A percentile compares a stretch with the other conserved stretches of the same genome.
Conservation (phyloP, 2,329 filamentous ascomycete species). For the Xylariomycetidae sp. region DNA sequence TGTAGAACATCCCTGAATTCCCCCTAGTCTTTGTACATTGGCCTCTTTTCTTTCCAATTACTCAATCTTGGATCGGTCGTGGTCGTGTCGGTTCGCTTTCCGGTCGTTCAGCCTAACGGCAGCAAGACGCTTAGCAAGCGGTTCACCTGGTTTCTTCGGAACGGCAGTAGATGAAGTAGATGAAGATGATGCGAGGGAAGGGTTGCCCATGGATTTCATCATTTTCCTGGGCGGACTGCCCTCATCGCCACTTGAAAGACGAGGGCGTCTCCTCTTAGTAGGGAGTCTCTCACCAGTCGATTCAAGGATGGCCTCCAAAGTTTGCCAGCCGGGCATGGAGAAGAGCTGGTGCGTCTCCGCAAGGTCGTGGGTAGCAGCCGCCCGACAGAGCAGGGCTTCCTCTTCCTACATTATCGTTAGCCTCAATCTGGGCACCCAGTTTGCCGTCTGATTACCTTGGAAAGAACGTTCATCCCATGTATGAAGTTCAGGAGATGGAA, state of each 20-base stretch:
- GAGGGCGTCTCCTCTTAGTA: slow-evolving; percentile 55
- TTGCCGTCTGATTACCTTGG: slow-evolving; percentile 57
- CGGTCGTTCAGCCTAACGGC: slow-evolving; percentile 30
- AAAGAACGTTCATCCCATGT: slow-evolving; percentile 71
- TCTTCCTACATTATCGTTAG: slow-evolving; percentile 61
- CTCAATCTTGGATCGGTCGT: slow-evolving; percentile 25
- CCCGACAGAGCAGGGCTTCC: slow-evolving; percentile 75
- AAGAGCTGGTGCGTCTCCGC: slow-evolving; percentile 77
- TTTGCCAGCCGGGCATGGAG: slow-evolving; percentile 88
- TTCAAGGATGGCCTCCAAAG: slow-evolving; percentile 85
- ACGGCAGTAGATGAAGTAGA: slow-evolving; percentile 13
- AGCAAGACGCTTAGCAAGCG: slow-evolving; percentile 32
- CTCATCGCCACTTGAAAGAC: slow-evolving; percentile 33
- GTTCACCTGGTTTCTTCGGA: slow-evolving; percentile 23
- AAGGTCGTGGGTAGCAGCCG: slow-evolving; percentile 75
- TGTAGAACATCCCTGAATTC: no score
- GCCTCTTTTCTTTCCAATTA: slow-evolving; percentile 14
- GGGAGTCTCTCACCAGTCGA: slow-evolving; percentile 94
- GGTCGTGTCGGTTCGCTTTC: slow-evolving; percentile 22
- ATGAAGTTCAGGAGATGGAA: slow-evolving; percentile 93
- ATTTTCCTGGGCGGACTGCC: slow-evolving; percentile 3
- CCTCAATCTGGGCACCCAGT: not conserved
- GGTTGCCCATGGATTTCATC: not conserved
- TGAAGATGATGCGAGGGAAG: slow-evolving; percentile 4
- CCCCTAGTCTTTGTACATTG: no score